Evolutionary conservation across 768 basidiomycete genomes (phyloP).

Genomic region (Leccinum olivaceopallidum): DNA sequence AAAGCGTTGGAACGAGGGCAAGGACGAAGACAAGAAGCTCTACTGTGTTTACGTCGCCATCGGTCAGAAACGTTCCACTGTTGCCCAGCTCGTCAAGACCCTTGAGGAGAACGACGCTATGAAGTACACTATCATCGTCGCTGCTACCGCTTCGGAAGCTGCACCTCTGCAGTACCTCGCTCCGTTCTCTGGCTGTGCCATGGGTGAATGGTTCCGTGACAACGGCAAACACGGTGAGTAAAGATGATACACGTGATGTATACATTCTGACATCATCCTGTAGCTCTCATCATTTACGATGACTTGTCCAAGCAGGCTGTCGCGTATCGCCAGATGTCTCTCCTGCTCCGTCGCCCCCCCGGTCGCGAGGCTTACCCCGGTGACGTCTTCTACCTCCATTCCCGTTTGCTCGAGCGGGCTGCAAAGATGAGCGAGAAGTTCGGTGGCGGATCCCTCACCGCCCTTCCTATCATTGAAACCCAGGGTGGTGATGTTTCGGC

Average conservation of each 20-base stretch:
- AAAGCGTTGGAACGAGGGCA: slow-evolving; percentile 98
- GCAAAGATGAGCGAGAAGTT: slow-evolving; percentile 99
- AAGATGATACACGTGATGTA: neutral
- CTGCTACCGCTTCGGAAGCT: slow-evolving; percentile 98
- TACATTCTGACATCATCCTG: slow-evolving; percentile 15
- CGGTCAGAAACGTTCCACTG: slow-evolving; percentile 99
- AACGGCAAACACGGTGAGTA: slow-evolving; percentile 95
- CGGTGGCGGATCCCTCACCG: slow-evolving; percentile 98
- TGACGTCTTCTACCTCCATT: slow-evolving; percentile 99
- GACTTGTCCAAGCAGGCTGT: slow-evolving; percentile 99
- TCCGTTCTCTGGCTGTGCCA: slow-evolving; percentile 99
- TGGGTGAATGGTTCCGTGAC: slow-evolving; percentile 99
- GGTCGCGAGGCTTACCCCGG: slow-evolving; percentile 99
- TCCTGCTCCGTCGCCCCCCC: slow-evolving; percentile 98
- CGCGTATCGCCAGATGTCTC: slow-evolving; percentile 99
- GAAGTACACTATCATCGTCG: slow-evolving; percentile 99
- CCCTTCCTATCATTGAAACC: slow-evolving; percentile 99
- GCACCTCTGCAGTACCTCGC: slow-evolving; percentile 99
- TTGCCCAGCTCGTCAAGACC: slow-evolving; percentile 99
- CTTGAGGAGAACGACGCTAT: slow-evolving; percentile 99
- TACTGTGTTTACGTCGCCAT: slow-evolving; percentile 99
- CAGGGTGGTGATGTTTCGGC: slow-evolving; percentile 99
- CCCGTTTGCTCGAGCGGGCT: slow-evolving; percentile 98
- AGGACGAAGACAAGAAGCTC: slow-evolving; percentile 96
- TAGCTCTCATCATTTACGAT: slow-evolving; percentile 98